Evolutionary conservation across 1,284 basidiomycete genomes (phyloP), one percentile per base, ranked within the genome.

Genomic region (Cutaneotrichosporon mucoides): DNA sequence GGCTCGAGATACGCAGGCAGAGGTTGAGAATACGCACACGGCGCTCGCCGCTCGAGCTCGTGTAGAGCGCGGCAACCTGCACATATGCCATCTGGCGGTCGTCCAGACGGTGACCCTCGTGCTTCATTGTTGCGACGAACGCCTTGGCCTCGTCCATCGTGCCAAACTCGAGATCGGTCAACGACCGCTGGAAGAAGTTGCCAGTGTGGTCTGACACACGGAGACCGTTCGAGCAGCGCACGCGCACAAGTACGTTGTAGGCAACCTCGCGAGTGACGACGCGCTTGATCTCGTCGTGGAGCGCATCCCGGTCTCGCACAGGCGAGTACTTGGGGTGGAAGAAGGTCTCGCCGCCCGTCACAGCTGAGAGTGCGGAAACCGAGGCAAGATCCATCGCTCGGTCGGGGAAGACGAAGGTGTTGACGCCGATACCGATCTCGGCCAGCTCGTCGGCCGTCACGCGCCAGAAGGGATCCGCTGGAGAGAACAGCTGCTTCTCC

Each of bases 51-150:
- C 80, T 79, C 1, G 83, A 76, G 2, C 86, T 87, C 2, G 96
- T 99, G 73, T 99, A 94, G 37, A 99, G 80, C 1, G 91, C 82
- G 0, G 96, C 96, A n/a, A 86, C 88, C 76, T 99, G 96, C 55
- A 99, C 78, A 72, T 87, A 87, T 0, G 88, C 90, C 63, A 89
- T 87, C 61, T 85, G 82, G 47, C 89, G 85, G 43, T 90, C 85
- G 70, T 89, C 86, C 11, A 99, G 82, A 56, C 67, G 79, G 44
- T 63, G 79, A 34, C 77, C 78, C 73, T 76, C 86, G 80, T 70
- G 87, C 79, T 79, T 90, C 84, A 85, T 78, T 4, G 82, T 69
- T 5, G 88, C 85, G 5, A 85, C 84, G 52, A 97, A 81, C 0
- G 91, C 83, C 71, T 90, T 89, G 76, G 91, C 88, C 1, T 91